Percentiles rank a stretch among this genome's conserved stretches.
These are phyloP conservation scores for Cenchrus purpureus DNA, from an alignment of 176 grass and related monocot species.

Conservation along the genomic window DNA sequence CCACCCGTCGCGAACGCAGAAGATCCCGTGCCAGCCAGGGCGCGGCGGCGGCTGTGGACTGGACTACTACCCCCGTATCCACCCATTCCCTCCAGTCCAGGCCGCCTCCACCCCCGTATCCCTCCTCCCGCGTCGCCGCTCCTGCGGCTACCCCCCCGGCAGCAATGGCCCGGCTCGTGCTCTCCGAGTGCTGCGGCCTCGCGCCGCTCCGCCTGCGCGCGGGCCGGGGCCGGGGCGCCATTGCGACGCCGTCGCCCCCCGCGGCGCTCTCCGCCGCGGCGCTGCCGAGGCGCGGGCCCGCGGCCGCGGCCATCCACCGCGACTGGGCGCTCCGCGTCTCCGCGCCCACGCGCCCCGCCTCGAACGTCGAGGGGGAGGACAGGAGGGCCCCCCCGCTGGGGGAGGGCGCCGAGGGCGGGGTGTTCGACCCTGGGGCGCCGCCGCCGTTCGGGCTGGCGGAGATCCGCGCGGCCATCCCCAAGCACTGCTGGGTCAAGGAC, in stretches of 20 bases:
- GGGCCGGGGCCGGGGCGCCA: slow-evolving; percentile 47
- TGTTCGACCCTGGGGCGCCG: slow-evolving; percentile 68
- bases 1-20: slow-evolving; percentile 10
- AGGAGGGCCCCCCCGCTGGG: background rate
- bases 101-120: background rate
- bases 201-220: slow-evolving; percentile 58
- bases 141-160: background rate
- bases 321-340: slow-evolving; percentile 86
- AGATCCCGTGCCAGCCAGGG: slow-evolving; percentile 22
- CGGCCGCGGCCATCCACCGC: slow-evolving; percentile 47
- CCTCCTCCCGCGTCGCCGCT: background rate
- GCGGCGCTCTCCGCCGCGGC: slow-evolving; percentile 42
- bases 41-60: background rate
- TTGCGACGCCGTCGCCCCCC: slow-evolving; percentile 40
- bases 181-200: slow-evolving; percentile 70
- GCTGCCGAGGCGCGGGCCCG: slow-evolving; percentile 25
- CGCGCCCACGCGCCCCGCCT: slow-evolving; percentile 48
- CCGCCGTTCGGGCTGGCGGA: slow-evolving; percentile 82
- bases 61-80: background rate
- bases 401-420: slow-evolving; percentile 37
- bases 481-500: slow-evolving; percentile 97
- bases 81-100: background rate
- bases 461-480: slow-evolving; percentile 87
- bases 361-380: slow-evolving; percentile 48
- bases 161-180: slow-evolving; percentile 67